phyloP scores from a whole-genome alignment of 2,329 filamentous ascomycete genomes.

The Camptophora hylomeconis region DNA sequence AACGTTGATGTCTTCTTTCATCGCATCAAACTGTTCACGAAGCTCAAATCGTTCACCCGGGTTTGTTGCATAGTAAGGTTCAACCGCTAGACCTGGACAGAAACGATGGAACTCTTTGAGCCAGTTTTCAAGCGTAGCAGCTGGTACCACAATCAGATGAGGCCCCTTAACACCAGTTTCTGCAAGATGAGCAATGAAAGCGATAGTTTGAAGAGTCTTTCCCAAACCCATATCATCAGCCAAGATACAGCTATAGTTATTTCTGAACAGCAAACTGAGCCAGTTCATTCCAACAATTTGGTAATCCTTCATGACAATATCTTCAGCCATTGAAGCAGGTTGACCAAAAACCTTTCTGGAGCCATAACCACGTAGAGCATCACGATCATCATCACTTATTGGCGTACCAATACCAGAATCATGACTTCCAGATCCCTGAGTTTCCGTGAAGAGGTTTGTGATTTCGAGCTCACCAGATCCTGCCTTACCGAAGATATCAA shows the following conservation, averaged over 20 bases:
- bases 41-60: slow-evolving; percentile 50
- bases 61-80: slow-evolving; percentile 60
- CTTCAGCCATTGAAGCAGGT: slow-evolving; percentile 61
- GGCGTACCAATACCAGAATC: slow-evolving; percentile 60
- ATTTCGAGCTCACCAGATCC: slow-evolving; percentile 49
- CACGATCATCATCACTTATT: slow-evolving; percentile 33
- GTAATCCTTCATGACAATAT: slow-evolving; percentile 76
- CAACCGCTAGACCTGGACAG: slow-evolving; percentile 61
- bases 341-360: slow-evolving; percentile 41
- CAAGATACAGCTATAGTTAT: slow-evolving; percentile 73
- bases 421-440: slow-evolving; percentile 29
- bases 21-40: slow-evolving; percentile 52
- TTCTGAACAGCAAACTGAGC: slow-evolving; percentile 71
- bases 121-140: slow-evolving; percentile 94
- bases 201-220: slow-evolving; percentile 94
- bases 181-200: slow-evolving; percentile 73
- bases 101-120: slow-evolving; percentile 79
- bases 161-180: slow-evolving; percentile 55
- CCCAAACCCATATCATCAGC: slow-evolving; percentile 94
- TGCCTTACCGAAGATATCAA: slow-evolving; percentile 49
- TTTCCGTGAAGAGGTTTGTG: slow-evolving; percentile 38
- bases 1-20: slow-evolving; percentile 53
- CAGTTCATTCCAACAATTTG: slow-evolving; percentile 92
- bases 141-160: slow-evolving; percentile 80
- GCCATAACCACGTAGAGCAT: slow-evolving; percentile 22